A percentile compares a stretch with the other conserved stretches of the same genome.
Evolutionary conservation across 139 green algal species (phyloP).

Genomic region (Closterium sp.): DNA sequence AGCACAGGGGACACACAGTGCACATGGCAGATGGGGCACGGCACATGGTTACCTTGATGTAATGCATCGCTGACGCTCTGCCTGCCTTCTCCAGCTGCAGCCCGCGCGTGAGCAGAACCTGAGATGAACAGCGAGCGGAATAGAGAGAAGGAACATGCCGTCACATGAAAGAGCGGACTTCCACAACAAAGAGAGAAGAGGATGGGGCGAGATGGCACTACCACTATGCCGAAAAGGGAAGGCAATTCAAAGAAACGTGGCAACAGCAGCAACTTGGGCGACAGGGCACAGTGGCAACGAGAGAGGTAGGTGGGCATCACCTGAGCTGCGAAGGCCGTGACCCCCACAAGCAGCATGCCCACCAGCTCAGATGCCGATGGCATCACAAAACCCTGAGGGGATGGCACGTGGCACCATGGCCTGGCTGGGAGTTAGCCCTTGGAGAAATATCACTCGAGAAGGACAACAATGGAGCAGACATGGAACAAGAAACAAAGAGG

Average conservation of each 20-base stretch:
- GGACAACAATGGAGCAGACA: background rate
- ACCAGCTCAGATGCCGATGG: slow-evolving; percentile 8
- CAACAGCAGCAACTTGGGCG: too few species aligned
- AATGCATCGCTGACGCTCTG: slow-evolving; percentile 40
- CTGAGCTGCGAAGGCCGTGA: slow-evolving; percentile 37
- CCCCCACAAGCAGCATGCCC: slow-evolving; percentile 27
- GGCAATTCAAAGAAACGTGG: too few species aligned
- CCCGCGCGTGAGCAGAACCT: slow-evolving; percentile 41
- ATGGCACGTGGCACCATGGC: background rate
- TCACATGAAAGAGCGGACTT: too few species aligned
- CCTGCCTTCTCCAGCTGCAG: slow-evolving; percentile 46
- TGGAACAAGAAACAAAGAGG: background rate
- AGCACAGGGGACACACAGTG: background rate
- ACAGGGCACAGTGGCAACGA: background rate
- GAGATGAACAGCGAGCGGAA: background rate
- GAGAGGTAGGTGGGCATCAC: background rate
- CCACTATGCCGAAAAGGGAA: too few species aligned
- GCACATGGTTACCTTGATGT: slow-evolving; percentile 32
- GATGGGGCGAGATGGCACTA: too few species aligned
- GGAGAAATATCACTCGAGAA: too few species aligned
- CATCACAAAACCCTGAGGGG: slow-evolving; percentile 12
- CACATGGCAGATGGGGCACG: background rate
- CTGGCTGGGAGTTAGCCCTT: too few species aligned
- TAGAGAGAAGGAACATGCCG: too few species aligned
- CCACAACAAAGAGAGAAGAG: too few species aligned